Evolutionary conservation across 768 basidiomycete genomes (phyloP).

Genomic region (Dioszegia crocea): DNA sequence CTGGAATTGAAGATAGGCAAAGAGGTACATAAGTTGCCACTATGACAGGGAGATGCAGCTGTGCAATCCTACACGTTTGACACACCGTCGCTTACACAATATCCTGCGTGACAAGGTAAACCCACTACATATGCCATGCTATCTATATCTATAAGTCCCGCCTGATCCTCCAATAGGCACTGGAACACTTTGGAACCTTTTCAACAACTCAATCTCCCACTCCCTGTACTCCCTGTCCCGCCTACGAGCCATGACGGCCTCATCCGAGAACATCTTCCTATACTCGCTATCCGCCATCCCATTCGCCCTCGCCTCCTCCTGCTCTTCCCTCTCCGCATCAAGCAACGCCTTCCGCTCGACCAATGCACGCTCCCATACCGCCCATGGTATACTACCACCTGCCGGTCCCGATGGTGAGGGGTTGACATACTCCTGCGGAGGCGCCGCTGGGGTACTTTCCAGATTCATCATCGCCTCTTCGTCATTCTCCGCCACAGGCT

Average conservation of each 20-base stretch:
- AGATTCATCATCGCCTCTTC: conserved; percentile 9
- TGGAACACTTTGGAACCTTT: conserved; percentile 49
- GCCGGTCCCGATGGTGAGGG: conserved; percentile 48
- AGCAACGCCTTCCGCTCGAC: conserved; percentile 61
- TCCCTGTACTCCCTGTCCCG: conserved; percentile 56
- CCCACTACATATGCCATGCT: background rate
- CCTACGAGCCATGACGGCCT: conserved; percentile 55
- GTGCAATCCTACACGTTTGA: no score
- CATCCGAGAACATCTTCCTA: conserved; percentile 9
- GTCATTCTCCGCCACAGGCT: background rate
- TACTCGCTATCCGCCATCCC: conserved; percentile 51
- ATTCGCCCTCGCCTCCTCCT: conserved; percentile 33
- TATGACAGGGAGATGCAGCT: background rate
- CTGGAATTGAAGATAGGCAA: conserved; percentile 38
- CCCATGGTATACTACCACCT: conserved; percentile 53
- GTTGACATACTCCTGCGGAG: background rate
- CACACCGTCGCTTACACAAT: no score
- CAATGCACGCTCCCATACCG: conserved; percentile 43
- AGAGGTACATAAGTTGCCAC: conserved; percentile 3
- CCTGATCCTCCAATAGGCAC: conserved; percentile 21
- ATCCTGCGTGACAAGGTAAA: no score
- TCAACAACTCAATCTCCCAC: conserved; percentile 80
- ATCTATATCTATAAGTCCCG: background rate
- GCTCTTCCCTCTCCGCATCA: conserved; percentile 22
- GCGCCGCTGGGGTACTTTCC: background rate